Conservation (phyloP, 805 yeast species). For the Yamadazyma philogaea region DNA sequence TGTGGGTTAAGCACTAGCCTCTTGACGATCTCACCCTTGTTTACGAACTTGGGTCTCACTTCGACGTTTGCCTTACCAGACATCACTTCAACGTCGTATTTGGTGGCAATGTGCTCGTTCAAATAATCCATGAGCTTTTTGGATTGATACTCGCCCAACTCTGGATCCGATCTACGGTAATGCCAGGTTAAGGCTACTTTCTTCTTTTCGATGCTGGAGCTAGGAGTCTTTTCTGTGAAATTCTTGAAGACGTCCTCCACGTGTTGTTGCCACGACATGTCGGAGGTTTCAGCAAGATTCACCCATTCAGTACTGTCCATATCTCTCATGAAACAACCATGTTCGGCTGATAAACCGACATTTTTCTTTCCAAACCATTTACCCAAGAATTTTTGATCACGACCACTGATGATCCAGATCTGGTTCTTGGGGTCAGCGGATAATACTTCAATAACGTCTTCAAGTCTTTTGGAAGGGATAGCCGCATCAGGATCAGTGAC, state of each 20-base stretch:
- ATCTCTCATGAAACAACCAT: constrained; percentile 90
- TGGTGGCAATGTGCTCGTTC: constrained; percentile 52
- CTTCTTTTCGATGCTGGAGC: constrained; percentile 80
- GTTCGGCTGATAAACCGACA: constrained; percentile 92
- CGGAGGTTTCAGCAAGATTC: constrained; percentile 75
- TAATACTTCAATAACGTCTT: constrained; percentile 55
- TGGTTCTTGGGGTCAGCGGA: constrained; percentile 76
- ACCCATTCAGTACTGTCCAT: constrained; percentile 69
- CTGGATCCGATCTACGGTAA: constrained; percentile 92
- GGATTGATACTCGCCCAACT: constrained; percentile 85
- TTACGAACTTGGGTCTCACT: constrained; percentile 92
- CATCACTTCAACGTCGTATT: constrained; percentile 91
- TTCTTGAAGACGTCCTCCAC: constrained; percentile 71
- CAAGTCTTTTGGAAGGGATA: constrained; percentile 77
- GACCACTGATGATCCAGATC: constrained; percentile 94
- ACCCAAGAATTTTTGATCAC: constrained; percentile 87
- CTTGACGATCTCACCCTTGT: constrained; percentile 94
- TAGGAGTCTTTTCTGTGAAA: constrained; percentile 88
- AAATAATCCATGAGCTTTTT: constrained; percentile 58
- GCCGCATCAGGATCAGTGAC: constrained; percentile 98
- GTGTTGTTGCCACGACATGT: constrained; percentile 92
- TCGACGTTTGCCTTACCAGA: constrained; percentile 95
- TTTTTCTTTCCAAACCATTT: constrained; percentile 77
- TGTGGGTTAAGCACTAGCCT: constrained; percentile 65
- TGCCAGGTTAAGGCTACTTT: constrained; percentile 98